phyloP scores from a whole-genome alignment of 768 basidiomycete genomes.

The Trametes cinnabarina region DNA sequence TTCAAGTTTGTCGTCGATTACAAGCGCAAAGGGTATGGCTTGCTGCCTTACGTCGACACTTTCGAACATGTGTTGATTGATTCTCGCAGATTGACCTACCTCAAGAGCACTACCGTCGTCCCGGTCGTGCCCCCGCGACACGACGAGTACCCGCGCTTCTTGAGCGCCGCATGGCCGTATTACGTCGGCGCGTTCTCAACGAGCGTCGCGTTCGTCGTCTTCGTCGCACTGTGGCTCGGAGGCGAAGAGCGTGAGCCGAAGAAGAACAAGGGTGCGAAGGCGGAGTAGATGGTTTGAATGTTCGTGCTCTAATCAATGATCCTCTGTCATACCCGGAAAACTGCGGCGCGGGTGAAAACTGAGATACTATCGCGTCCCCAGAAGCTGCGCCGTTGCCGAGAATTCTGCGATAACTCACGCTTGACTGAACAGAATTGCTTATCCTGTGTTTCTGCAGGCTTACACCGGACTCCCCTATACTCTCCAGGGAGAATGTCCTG shows the following conservation, averaged over 20 bases:
- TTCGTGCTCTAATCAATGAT: neutral
- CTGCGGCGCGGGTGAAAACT: too few species aligned
- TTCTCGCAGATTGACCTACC: slow-evolving; percentile 60
- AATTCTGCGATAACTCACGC: too few species aligned
- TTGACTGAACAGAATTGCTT: too few species aligned
- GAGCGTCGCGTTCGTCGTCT: slow-evolving; percentile 79
- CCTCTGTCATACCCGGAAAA: neutral
- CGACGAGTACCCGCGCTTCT: slow-evolving; percentile 93
- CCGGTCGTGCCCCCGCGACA: slow-evolving; percentile 92
- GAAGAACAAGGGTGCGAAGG: slow-evolving; percentile 37
- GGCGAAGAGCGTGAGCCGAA: slow-evolving; percentile 72
- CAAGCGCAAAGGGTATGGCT: slow-evolving; percentile 79
- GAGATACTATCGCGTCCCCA: too few species aligned
- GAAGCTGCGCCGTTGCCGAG: too few species aligned
- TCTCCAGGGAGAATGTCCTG: too few species aligned
- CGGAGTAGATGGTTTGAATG: slow-evolving; percentile 19
- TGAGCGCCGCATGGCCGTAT: slow-evolving; percentile 95
- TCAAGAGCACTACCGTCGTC: slow-evolving; percentile 72
- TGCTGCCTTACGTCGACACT: neutral
- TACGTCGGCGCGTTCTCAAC: slow-evolving; percentile 91
- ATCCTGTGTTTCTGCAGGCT: too few species aligned
- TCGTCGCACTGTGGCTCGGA: slow-evolving; percentile 83
- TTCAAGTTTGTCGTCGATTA: slow-evolving; percentile 95
- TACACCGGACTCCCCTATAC: too few species aligned
- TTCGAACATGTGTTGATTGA: neutral